Percentiles rank a stretch among this genome's conserved stretches.
phyloP scores from a whole-genome alignment of 1,284 basidiomycete genomes.

The Moniliophthora roreri region DNA sequence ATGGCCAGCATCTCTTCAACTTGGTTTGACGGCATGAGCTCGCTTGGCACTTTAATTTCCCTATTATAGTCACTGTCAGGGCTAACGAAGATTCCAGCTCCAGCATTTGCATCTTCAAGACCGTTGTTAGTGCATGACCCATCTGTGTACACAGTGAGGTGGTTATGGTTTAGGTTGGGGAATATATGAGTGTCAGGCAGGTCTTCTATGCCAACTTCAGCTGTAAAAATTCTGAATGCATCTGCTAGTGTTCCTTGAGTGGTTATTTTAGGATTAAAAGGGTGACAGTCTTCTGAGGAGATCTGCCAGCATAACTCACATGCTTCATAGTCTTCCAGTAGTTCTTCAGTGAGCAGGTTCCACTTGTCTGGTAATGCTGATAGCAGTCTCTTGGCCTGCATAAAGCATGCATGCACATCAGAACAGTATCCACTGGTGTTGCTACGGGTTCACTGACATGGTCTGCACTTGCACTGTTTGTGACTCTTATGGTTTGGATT shows the following conservation, averaged over 20 bases:
- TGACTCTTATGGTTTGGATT: neutral
- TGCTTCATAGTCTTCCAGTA: conserved; percentile 13
- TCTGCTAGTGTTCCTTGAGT: conserved; percentile 2
- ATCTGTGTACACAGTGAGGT: conserved; percentile 11
- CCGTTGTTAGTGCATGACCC: conserved; percentile 17
- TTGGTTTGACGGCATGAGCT: conserved; percentile 21
- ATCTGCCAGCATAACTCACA: neutral
- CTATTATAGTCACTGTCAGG: conserved; percentile 8
- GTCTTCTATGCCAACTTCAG: neutral
- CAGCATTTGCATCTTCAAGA: conserved; percentile 12
- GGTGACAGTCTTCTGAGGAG: neutral
- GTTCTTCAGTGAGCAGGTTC: conserved; percentile 6
- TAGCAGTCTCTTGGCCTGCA: conserved; percentile 9
- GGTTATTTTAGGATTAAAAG: conserved; percentile 10
- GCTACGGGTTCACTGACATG: neutral
- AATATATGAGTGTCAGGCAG: neutral
- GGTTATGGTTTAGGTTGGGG: neutral
- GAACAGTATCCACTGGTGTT: neutral
- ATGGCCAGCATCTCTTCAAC: conserved; percentile 20
- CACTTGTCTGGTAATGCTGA: conserved; percentile 13
- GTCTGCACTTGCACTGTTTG: conserved; percentile 4
- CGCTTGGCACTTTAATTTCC: conserved; percentile 16
- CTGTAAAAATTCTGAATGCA: conserved; percentile 15
- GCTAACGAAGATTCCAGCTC: conserved; percentile 14
- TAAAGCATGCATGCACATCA: conserved; percentile 10